Evolutionary conservation across 192 early-diverging fungal species (phyloP).

Genomic region (Coemansia sp.): DNA sequence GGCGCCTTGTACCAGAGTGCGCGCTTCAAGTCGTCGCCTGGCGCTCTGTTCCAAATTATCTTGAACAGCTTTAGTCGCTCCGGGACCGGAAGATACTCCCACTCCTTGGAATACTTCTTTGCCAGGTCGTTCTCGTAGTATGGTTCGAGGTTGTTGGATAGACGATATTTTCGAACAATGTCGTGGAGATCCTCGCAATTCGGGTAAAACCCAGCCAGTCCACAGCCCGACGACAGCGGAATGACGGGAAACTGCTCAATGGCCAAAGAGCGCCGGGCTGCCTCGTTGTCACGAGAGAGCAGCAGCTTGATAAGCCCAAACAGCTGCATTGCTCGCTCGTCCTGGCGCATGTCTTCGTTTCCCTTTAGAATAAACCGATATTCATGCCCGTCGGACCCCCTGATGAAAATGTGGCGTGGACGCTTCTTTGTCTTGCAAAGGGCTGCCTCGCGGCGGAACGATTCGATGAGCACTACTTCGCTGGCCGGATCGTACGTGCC

Average conservation of each 20-base stretch:
- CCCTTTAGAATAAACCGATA: constrained; percentile 94
- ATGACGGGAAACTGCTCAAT: constrained; percentile 93
- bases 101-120: constrained; percentile 86
- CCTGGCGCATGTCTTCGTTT: constrained; percentile 96
- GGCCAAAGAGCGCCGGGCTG: constrained; percentile 85
- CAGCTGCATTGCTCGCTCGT: constrained; percentile 98
- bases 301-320: constrained; percentile 97
- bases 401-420: constrained; percentile 79
- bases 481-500: constrained; percentile 82
- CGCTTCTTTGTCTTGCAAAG: constrained; percentile 91
- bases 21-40: constrained; percentile 92
- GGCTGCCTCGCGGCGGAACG: constrained; percentile 78
- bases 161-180: constrained; percentile 84
- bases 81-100: constrained; percentile 85
- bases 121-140: constrained; percentile 93
- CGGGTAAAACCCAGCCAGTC: constrained; percentile 93
- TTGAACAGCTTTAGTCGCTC: constrained; percentile 97
- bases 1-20: constrained; percentile 95
- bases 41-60: constrained; percentile 89
- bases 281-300: constrained; percentile 80
- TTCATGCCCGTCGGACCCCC: constrained; percentile 83
- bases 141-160: constrained; percentile 74
- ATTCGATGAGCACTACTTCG: constrained; percentile 79
- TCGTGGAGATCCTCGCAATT: constrained; percentile 92
- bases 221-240: constrained; percentile 95